These are phyloP conservation scores for Triticum turgidum DNA, from an alignment of 176 grass and related monocot genomes.

Conservation along the genomic window DNA sequence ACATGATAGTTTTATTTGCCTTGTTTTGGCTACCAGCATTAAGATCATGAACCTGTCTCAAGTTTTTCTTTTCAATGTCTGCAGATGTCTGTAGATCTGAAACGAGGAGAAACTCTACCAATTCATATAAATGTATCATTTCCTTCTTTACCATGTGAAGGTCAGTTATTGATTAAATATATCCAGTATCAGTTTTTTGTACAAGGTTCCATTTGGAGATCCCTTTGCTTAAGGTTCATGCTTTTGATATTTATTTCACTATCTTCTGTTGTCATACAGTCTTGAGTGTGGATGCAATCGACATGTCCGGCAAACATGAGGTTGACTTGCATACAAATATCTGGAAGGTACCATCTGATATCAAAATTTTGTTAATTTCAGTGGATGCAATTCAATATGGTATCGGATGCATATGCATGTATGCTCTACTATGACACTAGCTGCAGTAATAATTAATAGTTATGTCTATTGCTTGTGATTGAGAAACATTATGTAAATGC, in stretches of 20 bases:
- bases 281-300: slow-evolving; percentile 93
- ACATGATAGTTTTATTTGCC: not conserved
- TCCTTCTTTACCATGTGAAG: slow-evolving; percentile 94
- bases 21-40: not conserved
- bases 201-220: not conserved
- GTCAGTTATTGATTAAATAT: slow-evolving; percentile 46
- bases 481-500: slow-evolving; percentile 6
- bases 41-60: slow-evolving; percentile 4
- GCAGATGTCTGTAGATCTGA: slow-evolving; percentile 99
- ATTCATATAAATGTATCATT: slow-evolving; percentile 99
- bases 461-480: not conserved
- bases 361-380: slow-evolving; percentile 13
- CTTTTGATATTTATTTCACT: slow-evolving; percentile 23
- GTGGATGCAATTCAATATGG: not conserved
- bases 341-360: slow-evolving; percentile 75
- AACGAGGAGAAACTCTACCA: slow-evolving; percentile 90
- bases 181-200: not conserved
- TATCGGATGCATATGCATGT: not conserved
- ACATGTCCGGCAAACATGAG: slow-evolving; percentile 99
- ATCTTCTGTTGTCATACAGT: slow-evolving; percentile 48
- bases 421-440: not conserved
- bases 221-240: not conserved
- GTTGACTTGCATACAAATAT: slow-evolving; percentile 99
- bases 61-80: not conserved
- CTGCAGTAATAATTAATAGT: slow-evolving; percentile 20